These are phyloP conservation scores for Russula abietina DNA, from an alignment of 768 basidiomycete genomes.

Conservation along the genomic window DNA sequence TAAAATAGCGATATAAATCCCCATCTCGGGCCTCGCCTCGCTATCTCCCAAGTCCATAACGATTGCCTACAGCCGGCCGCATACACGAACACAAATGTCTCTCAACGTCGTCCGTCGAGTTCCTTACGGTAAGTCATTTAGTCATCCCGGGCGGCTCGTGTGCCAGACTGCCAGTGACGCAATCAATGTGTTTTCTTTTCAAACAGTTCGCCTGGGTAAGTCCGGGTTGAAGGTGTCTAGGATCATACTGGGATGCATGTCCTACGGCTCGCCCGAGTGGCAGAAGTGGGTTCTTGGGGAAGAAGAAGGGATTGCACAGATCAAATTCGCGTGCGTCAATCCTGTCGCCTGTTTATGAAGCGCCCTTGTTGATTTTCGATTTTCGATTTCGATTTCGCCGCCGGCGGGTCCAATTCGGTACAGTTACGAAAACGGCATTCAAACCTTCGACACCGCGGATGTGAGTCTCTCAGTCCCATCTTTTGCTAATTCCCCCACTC, in stretches of 20 bases:
- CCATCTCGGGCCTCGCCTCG: not conserved
- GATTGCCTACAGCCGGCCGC: not conserved
- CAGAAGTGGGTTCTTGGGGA: slow-evolving; percentile 36
- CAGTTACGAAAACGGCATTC: slow-evolving; percentile 40
- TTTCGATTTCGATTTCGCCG: not conserved
- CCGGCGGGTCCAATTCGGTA: not conserved
- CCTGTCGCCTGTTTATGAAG: no score
- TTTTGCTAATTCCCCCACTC: no score
- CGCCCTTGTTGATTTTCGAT: not conserved
- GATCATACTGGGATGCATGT: slow-evolving; percentile 35
- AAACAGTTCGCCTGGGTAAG: slow-evolving; percentile 31
- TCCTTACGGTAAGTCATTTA: slow-evolving; percentile 17
- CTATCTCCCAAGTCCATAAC: no score
- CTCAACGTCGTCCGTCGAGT: slow-evolving; percentile 9
- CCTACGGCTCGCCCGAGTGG: slow-evolving; percentile 32
- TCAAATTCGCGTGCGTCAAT: slow-evolving; percentile 38
- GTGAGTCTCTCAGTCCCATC: slow-evolving; percentile 20
- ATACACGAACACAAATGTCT: slow-evolving; percentile 2
- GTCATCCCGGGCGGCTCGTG: no score
- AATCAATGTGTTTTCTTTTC: no score
- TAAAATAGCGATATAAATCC: not conserved
- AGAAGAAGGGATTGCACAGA: slow-evolving; percentile 35
- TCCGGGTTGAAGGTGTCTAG: slow-evolving; percentile 31
- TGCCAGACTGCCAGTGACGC: no score
- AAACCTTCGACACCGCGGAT: slow-evolving; percentile 37